A percentile compares a stretch with the other conserved stretches of the same genome.
phyloP scores from a whole-genome alignment of 805 yeast species.

The Cyberlindnera amylophila region DNA sequence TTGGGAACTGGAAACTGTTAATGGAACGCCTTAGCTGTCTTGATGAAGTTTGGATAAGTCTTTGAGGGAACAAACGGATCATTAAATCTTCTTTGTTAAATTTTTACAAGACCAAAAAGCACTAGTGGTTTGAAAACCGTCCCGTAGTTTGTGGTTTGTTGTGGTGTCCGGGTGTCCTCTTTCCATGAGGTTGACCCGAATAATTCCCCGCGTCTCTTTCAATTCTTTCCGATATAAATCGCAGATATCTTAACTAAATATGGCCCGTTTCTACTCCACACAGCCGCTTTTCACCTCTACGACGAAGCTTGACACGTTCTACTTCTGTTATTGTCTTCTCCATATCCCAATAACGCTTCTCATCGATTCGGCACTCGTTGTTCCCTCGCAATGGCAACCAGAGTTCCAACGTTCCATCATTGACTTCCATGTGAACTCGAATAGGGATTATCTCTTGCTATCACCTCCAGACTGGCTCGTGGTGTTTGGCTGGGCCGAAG shows the following conservation, averaged over 20 bases:
- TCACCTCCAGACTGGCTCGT: conserved; percentile 69
- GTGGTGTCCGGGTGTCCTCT: no score
- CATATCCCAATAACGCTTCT: conserved; percentile 76
- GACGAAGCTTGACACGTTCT: conserved; percentile 38
- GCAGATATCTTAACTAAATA: no score
- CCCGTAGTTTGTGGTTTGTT: no score
- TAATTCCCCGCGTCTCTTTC: no score
- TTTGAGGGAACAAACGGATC: conserved; percentile 1
- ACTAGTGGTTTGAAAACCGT: no score
- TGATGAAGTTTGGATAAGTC: neutral
- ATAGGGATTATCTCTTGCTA: conserved; percentile 68
- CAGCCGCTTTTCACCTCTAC: conserved; percentile 17
- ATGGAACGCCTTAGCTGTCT: neutral
- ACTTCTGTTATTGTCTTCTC: conserved; percentile 48
- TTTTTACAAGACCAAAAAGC: no score
- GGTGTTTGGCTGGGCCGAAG: conserved; percentile 67
- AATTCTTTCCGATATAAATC: no score
- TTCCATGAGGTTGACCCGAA: no score
- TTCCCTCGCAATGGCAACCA: conserved; percentile 50
- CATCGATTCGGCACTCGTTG: conserved; percentile 68
- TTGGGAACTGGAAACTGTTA: neutral
- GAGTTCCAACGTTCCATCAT: conserved; percentile 47
- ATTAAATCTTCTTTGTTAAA: neutral
- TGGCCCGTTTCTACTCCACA: conserved; percentile 1
- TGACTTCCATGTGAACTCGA: conserved; percentile 54